A percentile compares a stretch with the other conserved stretches of the same genome.
phyloP scores from a whole-genome alignment of 371 early-diverging fungal species.

The Mortierella sp. region DNA sequence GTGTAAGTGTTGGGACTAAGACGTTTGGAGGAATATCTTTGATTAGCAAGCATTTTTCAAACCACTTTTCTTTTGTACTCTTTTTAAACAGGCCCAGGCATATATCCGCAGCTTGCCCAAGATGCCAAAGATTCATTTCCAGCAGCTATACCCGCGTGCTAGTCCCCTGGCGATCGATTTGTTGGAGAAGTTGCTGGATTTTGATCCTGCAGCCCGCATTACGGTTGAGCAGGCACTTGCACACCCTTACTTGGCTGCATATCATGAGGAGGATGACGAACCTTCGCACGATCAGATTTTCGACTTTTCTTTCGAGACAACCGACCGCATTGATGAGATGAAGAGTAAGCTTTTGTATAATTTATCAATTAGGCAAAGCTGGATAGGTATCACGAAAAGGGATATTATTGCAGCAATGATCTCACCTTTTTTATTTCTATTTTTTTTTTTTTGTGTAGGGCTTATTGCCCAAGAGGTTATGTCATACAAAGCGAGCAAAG shows the following conservation, averaged over 20 bases:
- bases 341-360: slow-evolving; percentile 68
- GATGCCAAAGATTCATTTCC: slow-evolving; percentile 91
- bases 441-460: slow-evolving; percentile 47
- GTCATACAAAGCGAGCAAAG: slow-evolving; percentile 65
- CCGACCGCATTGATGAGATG: slow-evolving; percentile 90
- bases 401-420: background rate
- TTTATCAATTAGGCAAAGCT: background rate
- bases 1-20: slow-evolving; percentile 61
- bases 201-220: slow-evolving; percentile 86
- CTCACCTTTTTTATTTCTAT: background rate
- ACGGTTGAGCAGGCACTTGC: slow-evolving; percentile 84
- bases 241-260: slow-evolving; percentile 83
- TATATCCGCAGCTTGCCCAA: slow-evolving; percentile 93
- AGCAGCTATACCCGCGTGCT: slow-evolving; percentile 82
- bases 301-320: slow-evolving; percentile 94
- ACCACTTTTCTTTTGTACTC: background rate
- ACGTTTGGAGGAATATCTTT: background rate
- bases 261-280: slow-evolving; percentile 86
- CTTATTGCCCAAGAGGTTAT: slow-evolving; percentile 93
- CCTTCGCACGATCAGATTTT: slow-evolving; percentile 77
- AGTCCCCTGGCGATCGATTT: slow-evolving; percentile 82
- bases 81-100: slow-evolving; percentile 83
- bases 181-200: slow-evolving; percentile 81
- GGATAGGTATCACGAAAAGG: background rate
- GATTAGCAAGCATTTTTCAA: background rate